Evolutionary conservation across 768 basidiomycete genomes (phyloP), one percentile per base, ranked within the genome.

Genomic region (Crassisporium funariophilum): DNA sequence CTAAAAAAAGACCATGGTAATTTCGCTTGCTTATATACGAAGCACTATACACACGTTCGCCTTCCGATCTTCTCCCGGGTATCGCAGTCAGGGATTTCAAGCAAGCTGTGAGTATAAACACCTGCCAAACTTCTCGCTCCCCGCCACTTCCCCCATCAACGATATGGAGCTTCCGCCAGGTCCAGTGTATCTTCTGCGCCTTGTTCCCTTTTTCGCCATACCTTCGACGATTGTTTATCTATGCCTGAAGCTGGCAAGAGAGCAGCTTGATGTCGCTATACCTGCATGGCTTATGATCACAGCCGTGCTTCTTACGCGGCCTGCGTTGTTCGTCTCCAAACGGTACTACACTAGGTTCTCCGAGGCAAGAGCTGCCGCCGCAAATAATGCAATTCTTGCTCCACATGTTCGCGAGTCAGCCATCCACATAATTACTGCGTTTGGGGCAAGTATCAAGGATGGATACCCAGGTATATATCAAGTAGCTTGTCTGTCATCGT

Each of bases 391-490:
- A 10, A 33, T 39, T 4, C 34, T 54, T 10, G 41, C 53, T 24
- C 50, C 56, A 2, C 9, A 31, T 8, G 45, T 54, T 2, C 41
- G 46, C 8, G 53, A 52, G 34, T 41, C 46, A n/a, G 29, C 50
- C 46, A 10, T 49, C 50, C 29, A 29, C 10, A 34, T 44, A 2
- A 47, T 55, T 11, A 43, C 35, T 4, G 34, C 25, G 35, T 21
- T 54, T 5, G 34, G 41, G n/a, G 34, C 49, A 15, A 47, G 36
- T 11, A 40, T 70, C 11, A 56, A 60, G 23, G 49, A 48, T 6
- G 70, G 68, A 2, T 65, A 68, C 54, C 65, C 66, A 46, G 66
- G 71, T 71, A 47, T 16, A 60, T 42, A 12, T 15, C 38, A 22
- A 23, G 34, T 9, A 20, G n/a, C n/a, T n/a, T 7, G 29, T 22